These are phyloP conservation scores for Heliosperma pusillum DNA, from an alignment of 148 eudicot species.

Conservation along the genomic window DNA sequence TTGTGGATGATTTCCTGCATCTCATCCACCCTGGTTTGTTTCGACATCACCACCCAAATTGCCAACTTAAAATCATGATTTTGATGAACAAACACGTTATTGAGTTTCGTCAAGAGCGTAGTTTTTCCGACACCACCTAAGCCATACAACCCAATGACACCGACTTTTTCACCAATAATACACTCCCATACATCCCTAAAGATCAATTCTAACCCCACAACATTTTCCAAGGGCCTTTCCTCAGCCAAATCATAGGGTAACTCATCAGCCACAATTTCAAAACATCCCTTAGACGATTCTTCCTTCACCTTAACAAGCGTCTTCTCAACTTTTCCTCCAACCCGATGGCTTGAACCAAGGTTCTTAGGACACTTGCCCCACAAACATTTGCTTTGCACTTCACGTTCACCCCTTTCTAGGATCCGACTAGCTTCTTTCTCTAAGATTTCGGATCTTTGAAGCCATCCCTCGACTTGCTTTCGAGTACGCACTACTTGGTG, in stretches of 20 bases:
- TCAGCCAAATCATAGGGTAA: constrained; percentile 24
- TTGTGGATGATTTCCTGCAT: constrained; percentile 33
- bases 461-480: constrained; percentile 41
- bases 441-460: constrained; percentile 22
- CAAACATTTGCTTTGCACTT: constrained; percentile 13
- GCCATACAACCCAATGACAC: constrained; percentile 47
- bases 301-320: constrained; percentile 27
- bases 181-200: constrained; percentile 25
- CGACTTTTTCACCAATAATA: constrained; percentile 26
- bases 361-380: constrained; percentile 27
- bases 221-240: constrained; percentile 35
- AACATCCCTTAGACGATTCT: constrained; percentile 25
- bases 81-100: constrained; percentile 24
- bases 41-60: constrained; percentile 38
- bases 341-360: constrained; percentile 23
- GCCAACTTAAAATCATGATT: constrained; percentile 32
- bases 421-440: constrained; percentile 26
- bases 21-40: constrained; percentile 26
- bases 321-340: constrained; percentile 25
- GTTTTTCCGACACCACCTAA: constrained; percentile 57
- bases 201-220: constrained; percentile 34
- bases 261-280: constrained; percentile 33
- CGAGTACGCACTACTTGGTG: constrained; percentile 20
- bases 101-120: constrained; percentile 36
- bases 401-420: constrained; percentile 22